Evolutionary conservation across 1,284 basidiomycete species (phyloP).

Genomic region (Xanthoconium separans): DNA sequence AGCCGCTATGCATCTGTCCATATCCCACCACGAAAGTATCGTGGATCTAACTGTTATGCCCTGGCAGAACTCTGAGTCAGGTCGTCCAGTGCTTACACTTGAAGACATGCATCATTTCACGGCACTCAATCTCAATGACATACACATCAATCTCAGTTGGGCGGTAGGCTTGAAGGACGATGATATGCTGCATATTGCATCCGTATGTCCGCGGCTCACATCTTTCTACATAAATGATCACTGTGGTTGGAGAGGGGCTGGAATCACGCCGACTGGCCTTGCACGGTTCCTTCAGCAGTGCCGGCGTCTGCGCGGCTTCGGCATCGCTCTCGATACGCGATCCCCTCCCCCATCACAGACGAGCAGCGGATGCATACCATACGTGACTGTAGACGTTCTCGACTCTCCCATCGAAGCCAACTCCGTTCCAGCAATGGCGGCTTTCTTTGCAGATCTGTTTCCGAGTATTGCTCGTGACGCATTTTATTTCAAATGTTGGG

Average conservation of each 20-base stretch:
- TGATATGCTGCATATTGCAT: conserved; percentile 1
- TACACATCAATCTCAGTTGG: neutral
- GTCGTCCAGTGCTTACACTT: neutral
- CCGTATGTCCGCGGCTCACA: neutral
- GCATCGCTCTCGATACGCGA: no score
- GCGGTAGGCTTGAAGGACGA: neutral
- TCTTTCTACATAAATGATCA: neutral
- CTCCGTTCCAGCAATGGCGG: neutral
- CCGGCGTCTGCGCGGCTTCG: no score
- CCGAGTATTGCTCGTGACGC: neutral
- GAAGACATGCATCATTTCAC: neutral
- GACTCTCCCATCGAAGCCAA: neutral
- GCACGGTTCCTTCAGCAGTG: no score
- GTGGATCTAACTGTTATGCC: no score
- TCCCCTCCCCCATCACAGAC: no score
- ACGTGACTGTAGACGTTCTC: neutral
- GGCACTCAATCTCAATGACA: neutral
- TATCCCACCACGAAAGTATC: no score
- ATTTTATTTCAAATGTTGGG: neutral
- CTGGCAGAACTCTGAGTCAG: neutral
- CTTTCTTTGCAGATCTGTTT: neutral
- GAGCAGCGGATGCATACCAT: no score
- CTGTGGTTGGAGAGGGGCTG: neutral
- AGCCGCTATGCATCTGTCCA: no score
- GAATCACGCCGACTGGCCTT: neutral